Evolutionary conservation across 176 grass and related monocot genomes (phyloP).

Genomic region (Bromus sterilis): DNA sequence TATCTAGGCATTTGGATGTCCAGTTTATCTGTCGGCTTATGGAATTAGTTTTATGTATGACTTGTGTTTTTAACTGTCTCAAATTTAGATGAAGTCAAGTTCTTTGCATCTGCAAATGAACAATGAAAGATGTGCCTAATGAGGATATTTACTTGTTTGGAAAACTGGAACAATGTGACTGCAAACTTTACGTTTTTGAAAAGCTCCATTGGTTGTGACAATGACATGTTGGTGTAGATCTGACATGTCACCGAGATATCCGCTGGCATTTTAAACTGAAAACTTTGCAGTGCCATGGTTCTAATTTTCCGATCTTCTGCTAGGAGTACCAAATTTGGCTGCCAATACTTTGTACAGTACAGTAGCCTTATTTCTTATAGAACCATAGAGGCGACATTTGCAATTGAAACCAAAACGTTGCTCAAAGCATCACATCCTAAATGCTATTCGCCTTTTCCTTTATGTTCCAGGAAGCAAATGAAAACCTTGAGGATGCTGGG

Average conservation of each 20-base stretch:
- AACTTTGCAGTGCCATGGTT: background rate
- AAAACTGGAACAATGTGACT: background rate
- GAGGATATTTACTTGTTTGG: background rate
- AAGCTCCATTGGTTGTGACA: background rate
- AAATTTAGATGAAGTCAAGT: background rate
- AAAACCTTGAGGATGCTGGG: constrained; percentile 88
- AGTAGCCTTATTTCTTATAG: background rate
- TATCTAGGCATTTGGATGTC: background rate
- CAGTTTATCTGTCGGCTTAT: background rate
- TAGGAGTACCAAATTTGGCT: background rate
- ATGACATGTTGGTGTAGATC: background rate
- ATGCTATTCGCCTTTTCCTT: background rate
- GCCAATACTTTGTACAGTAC: background rate
- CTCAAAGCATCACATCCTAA: background rate
- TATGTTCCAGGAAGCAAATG: constrained; percentile 74
- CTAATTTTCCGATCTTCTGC: background rate
- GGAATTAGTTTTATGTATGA: background rate
- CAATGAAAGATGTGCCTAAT: background rate
- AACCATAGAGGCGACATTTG: too few species aligned
- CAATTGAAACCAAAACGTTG: background rate
- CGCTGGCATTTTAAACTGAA: background rate
- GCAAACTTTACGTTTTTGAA: background rate
- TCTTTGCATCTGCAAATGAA: background rate
- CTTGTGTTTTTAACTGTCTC: background rate
- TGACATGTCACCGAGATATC: background rate